Base-by-base conservation (phyloP, 768 basidiomycete species). In the Hysterangium stoloniferum region DNA sequence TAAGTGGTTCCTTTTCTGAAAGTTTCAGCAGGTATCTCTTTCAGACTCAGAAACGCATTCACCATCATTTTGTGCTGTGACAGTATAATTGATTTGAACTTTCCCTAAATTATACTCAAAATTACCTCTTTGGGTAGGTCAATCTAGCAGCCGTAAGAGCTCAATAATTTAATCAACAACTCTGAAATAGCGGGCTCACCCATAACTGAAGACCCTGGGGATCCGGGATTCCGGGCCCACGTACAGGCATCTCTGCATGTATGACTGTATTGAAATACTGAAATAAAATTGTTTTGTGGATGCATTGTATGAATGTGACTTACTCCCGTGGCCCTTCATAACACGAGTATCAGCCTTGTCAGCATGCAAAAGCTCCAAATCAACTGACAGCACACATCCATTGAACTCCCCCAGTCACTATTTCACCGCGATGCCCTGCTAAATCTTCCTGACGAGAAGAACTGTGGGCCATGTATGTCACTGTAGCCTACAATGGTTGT, bases 381-480 rank as follows among this genome's bases (percentile, higher is more conserved):
- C n/a, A 29, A 65, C 78, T 68, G 51, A 83, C 85, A 12, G 86
- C 86, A 64, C 77, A 82, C 93, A 95, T 95, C 90, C 93, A 96
- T 61, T 97, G 94, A 1, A 96, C 83, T 43, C 92, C 95, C 3
- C 94, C 94, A 7, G 82, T 62, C 34, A 77, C 66, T 46, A 89
- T 86, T 15, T 74, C 78, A 33, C 87, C 88, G 53, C 80, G 78
- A 64, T 93, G 86, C 1, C 89, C 94, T 2, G 80, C 82, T 20
- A 89, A 94, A 62, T 97, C 95, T 67, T 98, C 95, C 58, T 98
- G 95, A 48, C 76, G 72, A 58, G 83, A 85, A 22, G 79, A 71
- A 5, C 84, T 79, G 49, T 38, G 40, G n/a, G 29, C 25, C 45
- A 45, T 40, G 17, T 48, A 46, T 36, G 34, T 33, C 37, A 54